Base-by-base conservation (phyloP, 768 basidiomycete species). In the Suillus fuscotomentosus region DNA sequence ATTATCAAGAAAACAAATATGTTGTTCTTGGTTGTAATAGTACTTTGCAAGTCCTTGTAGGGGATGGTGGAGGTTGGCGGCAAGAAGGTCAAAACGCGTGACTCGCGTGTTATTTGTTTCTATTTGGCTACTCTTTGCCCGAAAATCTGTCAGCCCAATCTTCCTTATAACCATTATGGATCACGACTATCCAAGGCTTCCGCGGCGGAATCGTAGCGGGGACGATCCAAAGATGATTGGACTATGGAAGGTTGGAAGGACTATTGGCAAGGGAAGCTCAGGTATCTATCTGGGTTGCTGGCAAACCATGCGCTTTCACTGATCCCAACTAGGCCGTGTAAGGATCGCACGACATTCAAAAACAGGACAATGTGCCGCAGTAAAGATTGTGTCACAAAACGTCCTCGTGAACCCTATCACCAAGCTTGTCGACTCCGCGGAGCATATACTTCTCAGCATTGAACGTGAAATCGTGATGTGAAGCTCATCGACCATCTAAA, bases 401-500 rank as follows among this genome's bases (percentile, higher is more conserved):
- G 78, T 83, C 61, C 77, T 89, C 63, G 77, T 91, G 63, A 82
- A 82, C 61, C 91, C 90, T 27, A 80, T 93, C 65, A 82, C 85
- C 57, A 86, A 86, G 56, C 84, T 90, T 14, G 88, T 84, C 15
- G 89, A 90, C 63, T 86, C 91, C 66, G 83, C 89, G 14, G 92
- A 94, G 70, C 90, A 89, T 69, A 86, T 86, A 65, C 83, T 89
- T 66, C 85, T 92, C 64, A 87, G 89, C 56, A 88, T 97, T 66
- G 92, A 97, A 75, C 86, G 95, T 66, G 96, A 99, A 77, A 97
- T 97, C 60, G 94, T 96, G 65, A 89, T 97, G 96, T 99, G 95
- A 99, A 97, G 76, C 87, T 97, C 66, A 90, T 97, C 69, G 90
- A 96, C 67, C 95, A 99, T 73, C 95, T 95, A 2, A 95, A 97